Base-by-base conservation (phyloP, 2,329 filamentous ascomycete genomes). In the Scopulariopsis brevicaulis region DNA sequence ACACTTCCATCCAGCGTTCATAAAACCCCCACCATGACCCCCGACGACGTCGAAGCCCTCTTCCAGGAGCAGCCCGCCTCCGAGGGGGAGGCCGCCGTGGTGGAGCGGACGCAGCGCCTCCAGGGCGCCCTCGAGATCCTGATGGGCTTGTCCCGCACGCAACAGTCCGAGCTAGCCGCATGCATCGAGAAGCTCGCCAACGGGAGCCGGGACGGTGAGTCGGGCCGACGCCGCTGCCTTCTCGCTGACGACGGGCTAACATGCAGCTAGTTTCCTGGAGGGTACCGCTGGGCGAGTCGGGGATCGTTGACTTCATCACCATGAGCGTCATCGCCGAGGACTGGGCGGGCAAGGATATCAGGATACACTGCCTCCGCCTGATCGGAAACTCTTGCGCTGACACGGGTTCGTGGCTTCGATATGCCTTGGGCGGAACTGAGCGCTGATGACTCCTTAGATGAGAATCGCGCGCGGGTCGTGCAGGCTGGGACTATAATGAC, bases 371-470 rank as follows among this genome's bases (percentile, higher is more conserved):
- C 8, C 70, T 86, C 18, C 79, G 83, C 25, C 67, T 85, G 22
- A 73, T 83, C 18, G 83, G 83, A 15, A 86, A 86, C 65, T 79
- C 80, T 11, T 85, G 81, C 61, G 83, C 83, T 22, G 83, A 86
- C 62, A 80, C 79, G 62, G 76, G 79, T 79, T 66, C 58, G 22
- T 22, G 25, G 11, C 4, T 20, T 54, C 53, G 10, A 6, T 4
- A n/a, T 15, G 28, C n/a, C 35, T 3, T 18, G 1, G 12, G 2
- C 5, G 18, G 37, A 5, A 28, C 7, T 14, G 37, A 24, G 24
- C 48, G 8, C 18, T 48, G 20, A 15, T 37, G 37, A 37, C 43
- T 24, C 5, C 46, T 54, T 60, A 80, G 82, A 86, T 64, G 77
- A 81, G 60, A 86, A 86, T 63, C 74, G 83, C 59, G 78, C 74